A percentile compares a stretch with the other conserved stretches of the same genome.
phyloP scores from a whole-genome alignment of 1,284 basidiomycete genomes.

The Tranzscheliella williamsii region DNA sequence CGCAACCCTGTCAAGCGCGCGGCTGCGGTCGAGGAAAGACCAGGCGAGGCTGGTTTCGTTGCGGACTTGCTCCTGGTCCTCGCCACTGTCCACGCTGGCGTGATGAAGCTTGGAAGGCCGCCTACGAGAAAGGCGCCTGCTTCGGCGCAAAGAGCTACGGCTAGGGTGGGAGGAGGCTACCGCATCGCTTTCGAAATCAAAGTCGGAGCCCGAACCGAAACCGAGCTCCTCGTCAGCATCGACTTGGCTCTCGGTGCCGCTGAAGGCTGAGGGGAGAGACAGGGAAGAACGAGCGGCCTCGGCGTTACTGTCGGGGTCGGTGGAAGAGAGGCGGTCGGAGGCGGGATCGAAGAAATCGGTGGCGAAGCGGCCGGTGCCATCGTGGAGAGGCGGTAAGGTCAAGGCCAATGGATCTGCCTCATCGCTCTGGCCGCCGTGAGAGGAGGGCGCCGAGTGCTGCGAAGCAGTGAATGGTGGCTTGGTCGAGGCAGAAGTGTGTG shows the following conservation, averaged over 20 bases:
- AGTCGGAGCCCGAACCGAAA: conserved; percentile 38
- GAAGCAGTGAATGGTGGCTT: conserved; percentile 1
- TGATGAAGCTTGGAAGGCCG: conserved; percentile 19
- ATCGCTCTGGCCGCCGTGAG: conserved; percentile 3
- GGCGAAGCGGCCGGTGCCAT: conserved; percentile 33
- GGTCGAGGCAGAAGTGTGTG: too few species aligned
- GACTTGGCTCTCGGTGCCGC: conserved; percentile 25
- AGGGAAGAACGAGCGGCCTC: conserved; percentile 10
- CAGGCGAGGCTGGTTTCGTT: conserved; percentile 1
- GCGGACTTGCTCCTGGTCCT: conserved; percentile 10
- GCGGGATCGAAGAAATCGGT: background rate
- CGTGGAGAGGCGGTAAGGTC: conserved; percentile 26
- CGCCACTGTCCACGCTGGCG: conserved; percentile 15
- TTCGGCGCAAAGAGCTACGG: conserved; percentile 10
- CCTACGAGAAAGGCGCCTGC: conserved; percentile 5
- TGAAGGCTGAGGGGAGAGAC: conserved; percentile 25
- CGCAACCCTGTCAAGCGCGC: conserved; percentile 8
- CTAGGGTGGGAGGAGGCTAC: conserved; percentile 25
- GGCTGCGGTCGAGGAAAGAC: conserved; percentile 20
- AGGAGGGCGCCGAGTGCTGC: background rate
- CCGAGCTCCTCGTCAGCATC: conserved; percentile 39
- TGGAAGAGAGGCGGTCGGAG: conserved; percentile 11
- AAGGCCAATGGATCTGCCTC: conserved; percentile 18
- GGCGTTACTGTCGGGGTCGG: background rate
- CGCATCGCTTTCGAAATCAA: conserved; percentile 37